Percentiles rank a stretch among this genome's conserved stretches.
phyloP scores from a whole-genome alignment of 768 basidiomycete species.

The Amanita jacksonii region DNA sequence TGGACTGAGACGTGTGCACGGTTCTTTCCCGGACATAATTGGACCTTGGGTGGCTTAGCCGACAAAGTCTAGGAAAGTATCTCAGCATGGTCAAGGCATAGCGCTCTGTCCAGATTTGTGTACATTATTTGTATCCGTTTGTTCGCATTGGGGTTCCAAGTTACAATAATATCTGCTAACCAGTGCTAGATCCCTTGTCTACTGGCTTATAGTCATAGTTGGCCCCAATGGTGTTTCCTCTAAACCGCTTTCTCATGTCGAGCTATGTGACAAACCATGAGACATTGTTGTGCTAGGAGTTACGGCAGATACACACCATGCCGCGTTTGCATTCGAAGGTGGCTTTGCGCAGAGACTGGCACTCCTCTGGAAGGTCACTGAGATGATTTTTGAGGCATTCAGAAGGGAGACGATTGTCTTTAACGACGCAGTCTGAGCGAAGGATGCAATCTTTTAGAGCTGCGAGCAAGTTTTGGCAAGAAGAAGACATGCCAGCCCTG shows the following conservation, averaged over 20 bases:
- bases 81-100: not conserved
- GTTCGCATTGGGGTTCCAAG: no score
- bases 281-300: not conserved
- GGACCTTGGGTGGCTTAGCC: not conserved
- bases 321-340: constrained; percentile 88
- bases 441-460: constrained; percentile 82
- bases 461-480: constrained; percentile 65
- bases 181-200: no score
- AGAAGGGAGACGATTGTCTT: constrained; percentile 70
- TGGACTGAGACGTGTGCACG: not conserved
- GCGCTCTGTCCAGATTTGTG: no score
- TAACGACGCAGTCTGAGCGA: constrained; percentile 80
- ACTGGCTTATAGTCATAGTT: constrained; percentile 35
- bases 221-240: constrained; percentile 59
- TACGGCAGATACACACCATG: constrained; percentile 45
- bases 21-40: not conserved
- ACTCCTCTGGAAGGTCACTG: constrained; percentile 72
- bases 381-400: constrained; percentile 73
- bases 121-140: no score
- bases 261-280: constrained; percentile 32
- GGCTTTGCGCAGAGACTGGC: constrained; percentile 68
- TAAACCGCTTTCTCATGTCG: constrained; percentile 78
- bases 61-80: not conserved
- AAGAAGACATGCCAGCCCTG: constrained; percentile 52
- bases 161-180: no score